These are phyloP conservation scores for Beauveria brongniartii DNA, from an alignment of 2,329 filamentous ascomycete genomes.

Conservation along the genomic window DNA sequence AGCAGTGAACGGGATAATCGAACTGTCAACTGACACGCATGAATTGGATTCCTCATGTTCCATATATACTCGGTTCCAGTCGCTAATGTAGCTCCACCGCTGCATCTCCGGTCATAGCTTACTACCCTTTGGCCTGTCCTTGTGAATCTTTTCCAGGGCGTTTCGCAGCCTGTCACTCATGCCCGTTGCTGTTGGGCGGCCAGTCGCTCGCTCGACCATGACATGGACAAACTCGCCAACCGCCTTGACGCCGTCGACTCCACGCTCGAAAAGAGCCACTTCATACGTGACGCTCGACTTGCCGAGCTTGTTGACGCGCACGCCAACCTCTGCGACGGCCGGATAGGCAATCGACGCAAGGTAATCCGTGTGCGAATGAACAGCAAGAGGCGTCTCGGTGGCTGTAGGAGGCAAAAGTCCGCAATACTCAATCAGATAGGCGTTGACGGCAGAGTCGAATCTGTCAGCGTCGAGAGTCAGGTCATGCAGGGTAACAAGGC, in stretches of 20 bases:
- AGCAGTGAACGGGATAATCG: too few relatives aligned
- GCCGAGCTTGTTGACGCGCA: slow-evolving; percentile 77
- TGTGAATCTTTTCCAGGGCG: slow-evolving; percentile 47
- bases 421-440: slow-evolving; percentile 76
- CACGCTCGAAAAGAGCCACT: slow-evolving; percentile 74
- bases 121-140: slow-evolving; percentile 7
- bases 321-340: slow-evolving; percentile 67
- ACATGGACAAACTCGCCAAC: slow-evolving; percentile 85
- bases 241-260: slow-evolving; percentile 65
- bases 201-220: slow-evolving; percentile 69
- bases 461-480: slow-evolving; percentile 25
- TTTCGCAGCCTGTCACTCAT: slow-evolving; percentile 53
- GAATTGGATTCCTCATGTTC: too few relatives aligned
- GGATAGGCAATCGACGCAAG: slow-evolving; percentile 77
- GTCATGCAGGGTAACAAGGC: neutral
- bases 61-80: too few relatives aligned
- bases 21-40: too few relatives aligned
- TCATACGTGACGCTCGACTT: slow-evolving; percentile 86
- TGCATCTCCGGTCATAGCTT: slow-evolving; percentile 9
- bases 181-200: slow-evolving; percentile 56
- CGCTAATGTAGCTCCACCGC: too few relatives aligned
- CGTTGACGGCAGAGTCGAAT: slow-evolving; percentile 85
- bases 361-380: slow-evolving; percentile 79
- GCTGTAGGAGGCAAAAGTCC: slow-evolving; percentile 62
- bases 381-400: slow-evolving; percentile 71